Evolutionary conservation across 2,329 filamentous ascomycete genomes (phyloP).

Genomic region (Hirsutella thompsonii): DNA sequence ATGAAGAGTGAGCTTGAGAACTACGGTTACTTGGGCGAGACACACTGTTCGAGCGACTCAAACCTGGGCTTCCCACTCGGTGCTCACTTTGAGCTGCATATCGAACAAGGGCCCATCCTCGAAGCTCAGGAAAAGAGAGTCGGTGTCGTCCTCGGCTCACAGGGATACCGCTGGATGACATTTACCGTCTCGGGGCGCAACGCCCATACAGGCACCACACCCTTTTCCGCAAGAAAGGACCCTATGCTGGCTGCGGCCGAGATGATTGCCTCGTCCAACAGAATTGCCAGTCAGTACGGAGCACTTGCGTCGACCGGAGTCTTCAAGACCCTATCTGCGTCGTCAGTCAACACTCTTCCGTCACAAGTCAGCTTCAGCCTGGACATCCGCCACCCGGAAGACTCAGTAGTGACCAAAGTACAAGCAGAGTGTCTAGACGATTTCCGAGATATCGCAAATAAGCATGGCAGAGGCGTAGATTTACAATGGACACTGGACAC

Average conservation of each 20-base stretch:
- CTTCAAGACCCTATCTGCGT: constrained; percentile 35
- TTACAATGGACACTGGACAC: constrained; percentile 50
- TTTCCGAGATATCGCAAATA: constrained; percentile 11
- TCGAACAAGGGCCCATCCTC: constrained; percentile 58
- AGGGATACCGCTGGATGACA: constrained; percentile 19
- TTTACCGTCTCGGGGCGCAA: constrained; percentile 16
- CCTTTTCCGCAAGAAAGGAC: constrained; percentile 19
- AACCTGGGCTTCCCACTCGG: constrained; percentile 40
- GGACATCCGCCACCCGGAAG: constrained; percentile 47
- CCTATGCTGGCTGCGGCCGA: constrained; percentile 19
- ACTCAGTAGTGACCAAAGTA: constrained; percentile 37
- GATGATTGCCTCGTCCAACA: constrained; percentile 18
- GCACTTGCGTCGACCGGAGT: constrained; percentile 19
- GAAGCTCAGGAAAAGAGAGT: constrained; percentile 26
- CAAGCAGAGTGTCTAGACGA: constrained; percentile 10
- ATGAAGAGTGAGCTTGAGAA: constrained; percentile 42
- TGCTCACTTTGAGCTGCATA: constrained; percentile 74
- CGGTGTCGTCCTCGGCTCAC: constrained; percentile 19
- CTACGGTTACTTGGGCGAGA: constrained; percentile 38
- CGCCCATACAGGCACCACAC: constrained; percentile 17
- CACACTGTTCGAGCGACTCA: constrained; percentile 4
- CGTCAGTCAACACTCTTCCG: constrained; percentile 60
- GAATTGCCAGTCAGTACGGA: constrained; percentile 11
- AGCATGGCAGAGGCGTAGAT: constrained; percentile 20
- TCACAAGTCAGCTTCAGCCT: constrained; percentile 53